These are phyloP conservation scores for Cladophialophora yegresii DNA, from an alignment of 2,329 filamentous ascomycete genomes.

Conservation along the genomic window DNA sequence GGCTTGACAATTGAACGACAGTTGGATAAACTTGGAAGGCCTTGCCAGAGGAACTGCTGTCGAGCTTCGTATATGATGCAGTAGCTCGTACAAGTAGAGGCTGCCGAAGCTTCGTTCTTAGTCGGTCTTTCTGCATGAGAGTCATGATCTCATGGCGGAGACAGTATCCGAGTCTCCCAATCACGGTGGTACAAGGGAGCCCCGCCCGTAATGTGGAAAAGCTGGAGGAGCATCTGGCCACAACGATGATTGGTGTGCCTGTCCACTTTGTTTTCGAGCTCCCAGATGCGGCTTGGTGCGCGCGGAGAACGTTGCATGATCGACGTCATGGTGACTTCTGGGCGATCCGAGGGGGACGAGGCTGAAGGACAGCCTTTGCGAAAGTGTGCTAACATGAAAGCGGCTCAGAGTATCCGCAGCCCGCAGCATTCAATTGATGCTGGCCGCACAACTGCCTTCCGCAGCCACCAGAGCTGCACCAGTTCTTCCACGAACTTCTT, in stretches of 20 bases:
- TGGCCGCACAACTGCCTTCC: constrained; percentile 47
- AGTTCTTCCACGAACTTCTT: constrained; percentile 51
- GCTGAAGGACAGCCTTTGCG: not conserved
- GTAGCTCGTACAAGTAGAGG: not conserved
- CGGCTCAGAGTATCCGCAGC: constrained; percentile 45
- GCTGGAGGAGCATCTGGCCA: not conserved
- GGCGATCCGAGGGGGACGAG: not conserved
- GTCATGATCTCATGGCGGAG: constrained; percentile 16
- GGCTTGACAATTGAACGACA: not conserved
- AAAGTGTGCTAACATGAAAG: not conserved
- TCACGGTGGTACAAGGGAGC: not conserved
- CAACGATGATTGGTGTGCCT: not conserved
- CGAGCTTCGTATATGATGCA: not conserved
- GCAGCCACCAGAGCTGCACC: constrained; percentile 50
- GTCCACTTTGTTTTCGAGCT: not conserved
- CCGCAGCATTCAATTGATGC: constrained; percentile 52
- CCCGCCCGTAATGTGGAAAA: not conserved
- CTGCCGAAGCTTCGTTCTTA: not conserved
- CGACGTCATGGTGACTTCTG: constrained; percentile 7
- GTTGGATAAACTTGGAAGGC: not conserved
- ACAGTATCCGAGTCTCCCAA: not conserved
- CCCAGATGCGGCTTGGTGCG: not conserved
- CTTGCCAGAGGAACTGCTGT: not conserved
- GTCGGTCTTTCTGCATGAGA: not conserved
- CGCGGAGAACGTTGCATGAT: not conserved